Evolutionary conservation across 257 asterid genomes (phyloP).

Genomic region (Solanum pimpinellifolium): DNA sequence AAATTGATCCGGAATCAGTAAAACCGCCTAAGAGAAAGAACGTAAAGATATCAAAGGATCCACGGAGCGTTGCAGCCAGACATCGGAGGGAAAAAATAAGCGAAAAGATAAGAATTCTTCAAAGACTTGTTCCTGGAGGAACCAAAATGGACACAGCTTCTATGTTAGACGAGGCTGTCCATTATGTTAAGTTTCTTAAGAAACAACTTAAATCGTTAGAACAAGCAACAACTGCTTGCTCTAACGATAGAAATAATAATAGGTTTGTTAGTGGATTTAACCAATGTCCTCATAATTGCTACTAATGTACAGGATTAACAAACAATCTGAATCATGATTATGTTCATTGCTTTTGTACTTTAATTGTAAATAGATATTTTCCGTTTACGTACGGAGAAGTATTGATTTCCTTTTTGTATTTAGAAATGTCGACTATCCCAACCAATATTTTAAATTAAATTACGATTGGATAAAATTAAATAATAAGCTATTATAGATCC

Average conservation of each 20-base stretch:
- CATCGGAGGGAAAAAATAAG: slow-evolving; percentile 47
- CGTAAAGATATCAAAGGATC: slow-evolving; percentile 43
- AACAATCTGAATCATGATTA: not conserved
- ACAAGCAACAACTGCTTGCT: not conserved
- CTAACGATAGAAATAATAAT: not conserved
- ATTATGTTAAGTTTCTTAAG: slow-evolving; percentile 42
- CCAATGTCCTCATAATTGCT: not conserved
- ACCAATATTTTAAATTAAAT: not conserved
- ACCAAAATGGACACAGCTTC: slow-evolving; percentile 55
- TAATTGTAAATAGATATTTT: not conserved
- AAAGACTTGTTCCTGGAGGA: slow-evolving; percentile 56
- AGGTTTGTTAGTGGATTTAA: slow-evolving; percentile 5
- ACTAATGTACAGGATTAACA: not conserved
- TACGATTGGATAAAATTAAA: not conserved
- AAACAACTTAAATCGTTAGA: slow-evolving; percentile 29
- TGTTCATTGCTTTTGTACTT: not conserved
- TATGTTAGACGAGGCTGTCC: slow-evolving; percentile 51
- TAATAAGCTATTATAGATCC: no score
- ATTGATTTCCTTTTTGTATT: not conserved
- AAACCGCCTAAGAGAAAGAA: slow-evolving; percentile 46
- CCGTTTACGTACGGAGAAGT: not conserved
- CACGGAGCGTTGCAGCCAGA: slow-evolving; percentile 52
- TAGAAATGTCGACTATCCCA: not conserved
- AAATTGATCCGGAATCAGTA: slow-evolving; percentile 30
- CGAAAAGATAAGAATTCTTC: slow-evolving; percentile 34